Base-by-base conservation (phyloP, 495 filamentous ascomycete genomes). In the Friedmanniomyces endolithicus region DNA sequence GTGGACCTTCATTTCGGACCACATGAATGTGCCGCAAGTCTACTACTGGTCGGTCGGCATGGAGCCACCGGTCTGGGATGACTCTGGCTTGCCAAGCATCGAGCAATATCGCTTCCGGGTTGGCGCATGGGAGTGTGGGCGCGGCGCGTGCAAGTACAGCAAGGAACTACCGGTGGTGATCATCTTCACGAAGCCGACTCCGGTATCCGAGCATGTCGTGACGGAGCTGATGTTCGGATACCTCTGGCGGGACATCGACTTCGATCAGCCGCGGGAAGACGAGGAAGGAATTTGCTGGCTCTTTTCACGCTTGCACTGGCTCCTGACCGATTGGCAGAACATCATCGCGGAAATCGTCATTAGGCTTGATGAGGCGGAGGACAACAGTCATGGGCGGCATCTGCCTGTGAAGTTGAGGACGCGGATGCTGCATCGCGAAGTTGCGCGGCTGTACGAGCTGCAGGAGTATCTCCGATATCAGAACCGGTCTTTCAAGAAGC, bases 271-370 rank as follows among this genome's bases (percentile, higher is more conserved):
- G 6, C 50, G 54, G 16, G 46, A 57, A 25, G 58, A 55, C 41
- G 61, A 60, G 25, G 61, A 57, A 50, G 58, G 53, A 11, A 55
- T 64, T 3, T 55, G 53, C 51, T 64, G 61, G 61, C n/a, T 60
- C 27, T 64, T 58, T 46, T 49, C 56, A 11, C 57, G 57, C n/a
- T 39, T 64, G 14, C 60, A 58, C 27, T 55, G 49, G 50, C 55
- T 64, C 17, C 31, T 64, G 23, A 64, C 58, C 17, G 61, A 64
- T 31, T 64, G 61, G 61, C 61, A 64, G 27, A 64, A 64, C 52
- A 61, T 64, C 51, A 45, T 61, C 29, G 40, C 27, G 22, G 58
- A 57, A 43, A 46, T 52, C n/a, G 27, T 25, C 2, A 55, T 41
- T 20, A 58, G 61, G 12, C 50, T 64, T 20, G 47, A 64, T 12